Evolutionary conservation across 2,329 filamentous ascomycete genomes (phyloP), one percentile per base, ranked within the genome.

Genomic region (Penicillium sp.): DNA sequence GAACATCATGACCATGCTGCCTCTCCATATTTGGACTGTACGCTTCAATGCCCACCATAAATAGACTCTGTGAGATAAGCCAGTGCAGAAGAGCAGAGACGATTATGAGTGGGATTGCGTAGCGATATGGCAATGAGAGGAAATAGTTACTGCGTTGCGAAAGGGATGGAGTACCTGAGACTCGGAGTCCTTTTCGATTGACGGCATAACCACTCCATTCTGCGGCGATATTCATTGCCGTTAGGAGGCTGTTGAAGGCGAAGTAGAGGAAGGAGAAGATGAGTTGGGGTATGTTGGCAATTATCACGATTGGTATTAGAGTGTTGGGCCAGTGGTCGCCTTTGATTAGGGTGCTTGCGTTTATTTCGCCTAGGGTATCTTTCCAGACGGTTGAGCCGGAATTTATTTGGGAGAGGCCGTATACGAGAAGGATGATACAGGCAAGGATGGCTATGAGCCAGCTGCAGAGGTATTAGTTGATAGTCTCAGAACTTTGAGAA

Each of bases 171-270:
- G 66, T 58, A 0, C 27, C 26, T 4, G 74, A 76, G 0, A 80
- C 77, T 1, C 77, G 72, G 1, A 81, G 63, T 0, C 71, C 50
- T 44, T 77, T 78, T 9, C 73, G 66, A 9, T 65, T 36, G 0
- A 56, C 43, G 4, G 70, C 70, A 59, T 76, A 78, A 1, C 62
- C 57, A 36, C 67, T 75, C 68, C 76, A 85, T 62, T 85, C 82
- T 9, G 66, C 58, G 0, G 74, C 74, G 0, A 78, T 62, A 1
- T 78, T 67, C 67, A 83, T 80, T 10, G 63, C 68, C 1, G 78
- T 84, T 26, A 70, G 58, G 6, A 74, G 51, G 21, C 61, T 51
- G 41, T 75, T 75, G 54, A 64, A 64, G 7, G 63, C 37, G 27
- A 75, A 63, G 46, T 74, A 75, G 6, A 74, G 51, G 27, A 71